Evolutionary conservation across 2,329 filamentous ascomycete species (phyloP).

Genomic region (Alternaria rosae): DNA sequence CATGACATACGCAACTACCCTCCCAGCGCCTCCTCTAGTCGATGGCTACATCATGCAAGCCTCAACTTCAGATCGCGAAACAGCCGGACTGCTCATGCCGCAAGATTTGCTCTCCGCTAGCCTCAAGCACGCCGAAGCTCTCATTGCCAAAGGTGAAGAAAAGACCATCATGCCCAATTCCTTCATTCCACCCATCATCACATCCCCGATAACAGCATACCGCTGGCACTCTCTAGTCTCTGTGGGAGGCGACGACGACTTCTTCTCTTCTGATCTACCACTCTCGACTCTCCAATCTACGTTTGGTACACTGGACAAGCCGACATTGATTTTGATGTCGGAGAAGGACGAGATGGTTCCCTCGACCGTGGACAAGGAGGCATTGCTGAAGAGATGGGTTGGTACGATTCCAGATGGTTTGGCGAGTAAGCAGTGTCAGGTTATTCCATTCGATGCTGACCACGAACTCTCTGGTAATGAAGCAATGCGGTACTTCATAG

Average conservation of each 20-base stretch:
- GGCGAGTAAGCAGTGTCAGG: neutral
- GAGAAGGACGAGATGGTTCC: conserved; percentile 28
- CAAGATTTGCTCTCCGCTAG: conserved; percentile 6
- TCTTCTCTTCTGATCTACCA: conserved; percentile 23
- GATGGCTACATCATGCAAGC: conserved; percentile 25
- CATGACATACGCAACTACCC: conserved; percentile 15
- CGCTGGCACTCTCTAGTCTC: conserved; percentile 25
- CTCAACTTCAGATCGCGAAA: conserved; percentile 26
- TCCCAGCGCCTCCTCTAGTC: neutral
- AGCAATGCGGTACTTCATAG: neutral
- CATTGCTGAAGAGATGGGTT: conserved; percentile 4
- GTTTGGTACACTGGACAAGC: conserved; percentile 14
- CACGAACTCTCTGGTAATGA: neutral
- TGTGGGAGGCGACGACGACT: conserved; percentile 26
- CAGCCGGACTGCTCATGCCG: conserved; percentile 22
- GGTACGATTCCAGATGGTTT: neutral
- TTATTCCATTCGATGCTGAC: neutral
- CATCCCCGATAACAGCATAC: conserved; percentile 23
- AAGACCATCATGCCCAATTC: conserved; percentile 12
- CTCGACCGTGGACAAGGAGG: conserved; percentile 12
- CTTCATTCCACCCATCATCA: conserved; percentile 18
- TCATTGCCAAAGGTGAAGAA: conserved; percentile 13
- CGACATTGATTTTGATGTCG: conserved; percentile 18
- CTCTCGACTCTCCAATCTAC: neutral
- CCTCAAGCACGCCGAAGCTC: conserved; percentile 11